Conservation (phyloP, 352 stramenopile species). For the Pythium dissotocum region DNA sequence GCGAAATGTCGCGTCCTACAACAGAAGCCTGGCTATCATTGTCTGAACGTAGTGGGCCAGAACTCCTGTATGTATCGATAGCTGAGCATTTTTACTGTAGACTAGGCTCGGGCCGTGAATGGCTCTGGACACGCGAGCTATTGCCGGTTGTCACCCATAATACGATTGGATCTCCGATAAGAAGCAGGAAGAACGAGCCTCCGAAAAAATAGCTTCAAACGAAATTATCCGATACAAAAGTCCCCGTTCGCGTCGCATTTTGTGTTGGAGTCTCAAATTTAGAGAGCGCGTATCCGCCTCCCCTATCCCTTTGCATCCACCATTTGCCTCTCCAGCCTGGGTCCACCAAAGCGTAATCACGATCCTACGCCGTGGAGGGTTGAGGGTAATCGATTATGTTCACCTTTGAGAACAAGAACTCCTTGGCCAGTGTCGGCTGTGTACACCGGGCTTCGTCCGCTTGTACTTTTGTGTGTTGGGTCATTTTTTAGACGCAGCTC, state of each 20-base stretch:
- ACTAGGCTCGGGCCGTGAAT: background rate
- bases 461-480: background rate
- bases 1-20: background rate
- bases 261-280: background rate
- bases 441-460: background rate
- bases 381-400: background rate
- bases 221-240: background rate
- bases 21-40: background rate
- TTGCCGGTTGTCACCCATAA: background rate
- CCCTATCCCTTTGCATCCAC: background rate
- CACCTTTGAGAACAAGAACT: background rate
- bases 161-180: constrained; percentile 1
- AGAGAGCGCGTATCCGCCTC: background rate
- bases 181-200: background rate
- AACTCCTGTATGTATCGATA: background rate
- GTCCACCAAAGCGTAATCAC: constrained; percentile 11
- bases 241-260: background rate
- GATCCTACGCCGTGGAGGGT: background rate
- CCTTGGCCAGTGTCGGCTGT: background rate
- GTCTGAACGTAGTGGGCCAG: background rate
- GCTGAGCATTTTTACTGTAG: background rate
- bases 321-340: background rate
- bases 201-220: background rate
- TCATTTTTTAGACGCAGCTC: background rate
- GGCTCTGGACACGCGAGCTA: background rate